Base-by-base conservation (phyloP, 306 rosid species). In the Begonia peltatifolia region DNA sequence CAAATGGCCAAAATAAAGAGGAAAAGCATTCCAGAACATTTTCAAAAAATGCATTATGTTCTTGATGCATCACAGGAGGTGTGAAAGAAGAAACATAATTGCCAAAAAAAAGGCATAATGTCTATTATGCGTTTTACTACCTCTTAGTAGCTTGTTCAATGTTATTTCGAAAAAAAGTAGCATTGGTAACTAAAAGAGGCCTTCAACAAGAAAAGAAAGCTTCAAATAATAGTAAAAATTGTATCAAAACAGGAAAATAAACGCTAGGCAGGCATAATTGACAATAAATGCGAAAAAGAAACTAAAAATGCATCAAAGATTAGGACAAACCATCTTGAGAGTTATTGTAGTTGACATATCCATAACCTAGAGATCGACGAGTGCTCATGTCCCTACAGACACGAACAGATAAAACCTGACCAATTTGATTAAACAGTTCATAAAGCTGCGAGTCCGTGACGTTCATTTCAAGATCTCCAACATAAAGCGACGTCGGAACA, bases 361-460 rank as follows among this genome's bases (percentile, higher is more conserved):
- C 88, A 20, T 84, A 80, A 53, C 94, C 94, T 0, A 84, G 89
- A 12, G 88, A 84, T 30, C 89, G 72, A 15, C 81, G 77, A 1
- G 81, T 73, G 42, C 74, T 36, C 65, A 78, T 55, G 44, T 81
- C 94, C 74, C 83, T 75, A 61, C 94, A 84, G n/a, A 84, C 79
- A 36, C 89, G 53, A 50, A 84, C 81, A n/a, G 89, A 80, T 2
- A 73, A 61, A 12, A 80, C 88, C 57, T 68, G 81, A 0, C 81
- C 86, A 13, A 81, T 56, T 72, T 72, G 83, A 44, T 71, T 78
- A 52, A 84, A 84, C 59, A 73, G 57, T 43, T 84, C 85, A 63
- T 73, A 84, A 6, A 84, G 83, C 65, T 78, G 83, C 17, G 83
- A 68, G 73, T 84, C 94, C 22, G 59, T 71, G 18, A 81, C 87